Conservation (phyloP, 495 filamentous ascomycete genomes). For the Jackrogersella minutella region DNA sequence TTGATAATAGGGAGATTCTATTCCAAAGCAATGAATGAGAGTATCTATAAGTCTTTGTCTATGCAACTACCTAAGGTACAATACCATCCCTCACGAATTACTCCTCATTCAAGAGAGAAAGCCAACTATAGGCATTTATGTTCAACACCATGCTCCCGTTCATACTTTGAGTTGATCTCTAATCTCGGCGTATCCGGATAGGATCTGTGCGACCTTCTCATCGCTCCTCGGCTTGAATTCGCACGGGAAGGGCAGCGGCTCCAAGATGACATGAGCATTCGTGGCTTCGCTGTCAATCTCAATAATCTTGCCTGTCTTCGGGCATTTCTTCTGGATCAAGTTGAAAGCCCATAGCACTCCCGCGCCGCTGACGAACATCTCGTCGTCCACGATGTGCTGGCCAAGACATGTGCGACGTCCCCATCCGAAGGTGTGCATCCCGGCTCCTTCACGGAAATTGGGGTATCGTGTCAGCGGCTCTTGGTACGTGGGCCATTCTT, state of each 20-base stretch:
- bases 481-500: conserved; percentile 63
- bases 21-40: too few species aligned
- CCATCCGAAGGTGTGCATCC: conserved; percentile 67
- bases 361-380: conserved; percentile 60
- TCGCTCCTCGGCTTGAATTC: conserved; percentile 49
- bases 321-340: conserved; percentile 49
- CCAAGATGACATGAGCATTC: conserved; percentile 58
- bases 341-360: conserved; percentile 61
- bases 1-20: too few species aligned
- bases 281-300: conserved; percentile 60
- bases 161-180: conserved; percentile 44
- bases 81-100: too few species aligned
- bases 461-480: conserved; percentile 60
- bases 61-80: too few species aligned
- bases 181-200: conserved; percentile 48
- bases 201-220: conserved; percentile 44
- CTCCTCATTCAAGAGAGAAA: too few species aligned
- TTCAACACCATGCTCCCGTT: neutral
- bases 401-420: conserved; percentile 71
- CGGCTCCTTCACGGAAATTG: conserved; percentile 59
- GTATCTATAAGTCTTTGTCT: too few species aligned
- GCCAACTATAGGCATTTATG: too few species aligned
- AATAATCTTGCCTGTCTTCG: conserved; percentile 50
- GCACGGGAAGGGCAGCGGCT: conserved; percentile 54
- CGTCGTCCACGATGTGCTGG: conserved; percentile 68